Percentiles rank a stretch among this genome's conserved stretches.
Evolutionary conservation across 108 stramenopile genomes (phyloP).

Genomic region (Pseudonitzschia multiseries): DNA sequence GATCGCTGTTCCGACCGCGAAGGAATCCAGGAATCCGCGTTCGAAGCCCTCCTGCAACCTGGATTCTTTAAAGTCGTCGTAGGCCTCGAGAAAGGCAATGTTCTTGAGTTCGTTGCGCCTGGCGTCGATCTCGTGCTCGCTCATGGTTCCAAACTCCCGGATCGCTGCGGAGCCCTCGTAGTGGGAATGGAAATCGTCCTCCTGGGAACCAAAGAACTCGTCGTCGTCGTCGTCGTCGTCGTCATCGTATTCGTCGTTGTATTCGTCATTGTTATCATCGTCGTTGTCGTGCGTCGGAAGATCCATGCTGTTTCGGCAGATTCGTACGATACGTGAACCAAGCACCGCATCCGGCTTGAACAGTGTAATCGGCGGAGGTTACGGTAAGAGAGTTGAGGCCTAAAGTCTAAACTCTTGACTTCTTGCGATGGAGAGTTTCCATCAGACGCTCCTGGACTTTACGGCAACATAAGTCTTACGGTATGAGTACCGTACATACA

Average conservation of each 20-base stretch:
- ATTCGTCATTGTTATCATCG: background rate
- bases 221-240: slow-evolving; percentile 26
- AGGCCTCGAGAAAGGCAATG: slow-evolving; percentile 63
- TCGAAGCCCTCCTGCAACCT: slow-evolving; percentile 77
- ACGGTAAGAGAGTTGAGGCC: too few species aligned
- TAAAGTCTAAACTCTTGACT: too few species aligned
- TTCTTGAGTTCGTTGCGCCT: slow-evolving; percentile 24
- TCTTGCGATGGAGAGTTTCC: too few species aligned
- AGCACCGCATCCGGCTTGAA: too few species aligned
- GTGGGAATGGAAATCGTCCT: slow-evolving; percentile 6
- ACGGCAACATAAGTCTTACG: too few species aligned
- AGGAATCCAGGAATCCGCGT: slow-evolving; percentile 60
- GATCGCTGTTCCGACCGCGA: slow-evolving; percentile 45
- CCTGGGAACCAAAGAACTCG: slow-evolving; percentile 35
- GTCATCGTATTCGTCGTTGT: background rate
- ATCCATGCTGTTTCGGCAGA: background rate
- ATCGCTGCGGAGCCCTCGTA: background rate
- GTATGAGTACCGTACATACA: too few species aligned
- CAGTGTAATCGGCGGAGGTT: too few species aligned
- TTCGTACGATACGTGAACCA: too few species aligned
- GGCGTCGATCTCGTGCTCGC: slow-evolving; percentile 17
- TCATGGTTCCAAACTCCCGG: slow-evolving; percentile 11
- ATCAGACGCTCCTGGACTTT: too few species aligned
- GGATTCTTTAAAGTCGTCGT: slow-evolving; percentile 64
- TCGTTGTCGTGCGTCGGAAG: background rate